Evolutionary conservation across 1,284 basidiomycete genomes (phyloP).

Genomic region (Tilletiaria anomala): DNA sequence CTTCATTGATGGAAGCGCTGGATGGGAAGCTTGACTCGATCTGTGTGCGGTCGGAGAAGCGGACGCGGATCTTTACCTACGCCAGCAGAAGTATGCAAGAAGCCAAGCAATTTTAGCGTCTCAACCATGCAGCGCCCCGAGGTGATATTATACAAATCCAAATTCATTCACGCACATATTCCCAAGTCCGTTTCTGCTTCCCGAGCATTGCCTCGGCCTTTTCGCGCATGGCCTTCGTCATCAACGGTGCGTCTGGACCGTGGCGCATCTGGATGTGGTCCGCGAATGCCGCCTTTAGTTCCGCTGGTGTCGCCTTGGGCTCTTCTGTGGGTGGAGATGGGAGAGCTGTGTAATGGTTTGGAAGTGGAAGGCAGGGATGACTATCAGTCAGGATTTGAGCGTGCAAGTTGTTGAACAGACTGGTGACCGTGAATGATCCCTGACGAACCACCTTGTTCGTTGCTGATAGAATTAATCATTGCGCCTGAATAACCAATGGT

Average conservation of each 20-base stretch:
- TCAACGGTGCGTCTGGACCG: conserved; percentile 61
- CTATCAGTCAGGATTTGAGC: too few species aligned
- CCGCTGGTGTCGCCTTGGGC: conserved; percentile 55
- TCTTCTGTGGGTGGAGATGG: conserved; percentile 10
- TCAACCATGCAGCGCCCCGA: background rate
- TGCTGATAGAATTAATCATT: too few species aligned
- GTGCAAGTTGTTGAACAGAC: too few species aligned
- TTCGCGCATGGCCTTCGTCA: conserved; percentile 56
- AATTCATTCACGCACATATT: conserved; percentile 49
- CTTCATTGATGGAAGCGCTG: conserved; percentile 56
- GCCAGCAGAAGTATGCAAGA: background rate
- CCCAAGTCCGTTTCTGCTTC: conserved; percentile 54
- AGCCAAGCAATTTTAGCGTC: too few species aligned
- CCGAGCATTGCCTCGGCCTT: conserved; percentile 45
- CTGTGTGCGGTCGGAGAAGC: conserved; percentile 63
- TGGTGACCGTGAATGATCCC: too few species aligned
- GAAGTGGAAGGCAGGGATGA: too few species aligned
- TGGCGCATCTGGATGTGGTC: conserved; percentile 51
- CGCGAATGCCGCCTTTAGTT: conserved; percentile 56
- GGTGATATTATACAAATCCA: too few species aligned
- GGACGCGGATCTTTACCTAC: conserved; percentile 66
- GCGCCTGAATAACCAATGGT: too few species aligned
- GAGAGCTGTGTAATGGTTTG: background rate
- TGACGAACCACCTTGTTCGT: too few species aligned
- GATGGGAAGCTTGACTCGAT: conserved; percentile 66